Conservation (phyloP, 108 stramenopile species). For the Fragilaria radians region DNA sequence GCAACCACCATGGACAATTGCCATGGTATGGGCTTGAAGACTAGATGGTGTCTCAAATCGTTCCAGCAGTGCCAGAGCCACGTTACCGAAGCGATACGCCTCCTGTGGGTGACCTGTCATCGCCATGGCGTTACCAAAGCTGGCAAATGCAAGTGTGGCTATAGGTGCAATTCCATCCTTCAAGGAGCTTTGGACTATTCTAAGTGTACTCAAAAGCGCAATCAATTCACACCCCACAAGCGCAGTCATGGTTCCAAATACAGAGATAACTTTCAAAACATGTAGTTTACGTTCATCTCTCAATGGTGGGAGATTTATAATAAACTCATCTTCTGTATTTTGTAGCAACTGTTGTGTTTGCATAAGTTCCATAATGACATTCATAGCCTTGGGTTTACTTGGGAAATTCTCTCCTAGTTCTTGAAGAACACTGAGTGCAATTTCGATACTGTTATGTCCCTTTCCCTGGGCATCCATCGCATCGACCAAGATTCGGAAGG, state of each 20-base stretch:
- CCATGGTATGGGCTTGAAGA: not conserved
- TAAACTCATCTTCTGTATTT: not conserved
- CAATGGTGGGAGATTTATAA: not conserved
- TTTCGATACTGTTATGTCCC: not conserved
- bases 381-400: not conserved
- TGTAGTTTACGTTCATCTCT: not conserved
- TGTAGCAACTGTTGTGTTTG: not conserved
- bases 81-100: not conserved
- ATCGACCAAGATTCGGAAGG: not conserved
- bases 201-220: not conserved
- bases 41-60: not conserved
- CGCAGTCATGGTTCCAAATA: not conserved
- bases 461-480: not conserved
- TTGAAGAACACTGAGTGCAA: not conserved
- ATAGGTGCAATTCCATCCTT: not conserved
- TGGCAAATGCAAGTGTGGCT: not conserved
- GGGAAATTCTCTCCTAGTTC: not conserved
- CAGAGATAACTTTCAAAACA: not conserved
- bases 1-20: not conserved
- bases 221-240: not conserved
- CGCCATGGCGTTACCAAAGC: not conserved
- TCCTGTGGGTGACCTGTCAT: not conserved
- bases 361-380: not conserved
- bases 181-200: not conserved
- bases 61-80: not conserved